Evolutionary conservation across 2,329 filamentous ascomycete genomes (phyloP), one percentile per base, ranked within the genome.

Genomic region (Scytalidium sp.): DNA sequence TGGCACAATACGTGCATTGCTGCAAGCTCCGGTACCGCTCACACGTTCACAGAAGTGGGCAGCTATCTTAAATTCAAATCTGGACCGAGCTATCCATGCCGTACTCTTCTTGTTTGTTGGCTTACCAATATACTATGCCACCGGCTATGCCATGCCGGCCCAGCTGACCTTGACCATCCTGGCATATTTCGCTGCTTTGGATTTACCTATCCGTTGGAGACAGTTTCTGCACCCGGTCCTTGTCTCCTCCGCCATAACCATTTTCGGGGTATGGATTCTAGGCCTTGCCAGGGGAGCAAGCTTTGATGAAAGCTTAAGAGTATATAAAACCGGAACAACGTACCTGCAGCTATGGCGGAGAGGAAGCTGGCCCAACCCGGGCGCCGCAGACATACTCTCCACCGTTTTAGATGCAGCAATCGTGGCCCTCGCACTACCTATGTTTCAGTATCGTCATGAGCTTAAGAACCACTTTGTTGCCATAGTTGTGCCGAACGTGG

Each of bases 371-470:
- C 47, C 51, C 3, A 57, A 64, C 2, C 78, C 79, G 0, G 81
- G 81, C 7, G 79, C 81, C 0, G 81, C 78, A 19, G 80, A 84
- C 55, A 59, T 84, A 19, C 75, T 84, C 52, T 66, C 70, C 53
- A 78, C 73, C 40, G 63, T 77, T 5, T 71, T 84, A 2, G 80
- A 84, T 57, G 79, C 78, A 6, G 73, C 72, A 53, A 84, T 84
- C 54, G 76, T 84, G 0, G 72, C 78, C 1, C 72, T 84, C 2
- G 80, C 80, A 2, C 64, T 84, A 17, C 80, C 81, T 1, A 84
- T 84, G 78, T 83, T 78, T 61, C 75, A 77, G 49, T 83, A 83
- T 64, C 75, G 80, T 3, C 70, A 74, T 36, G 79, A 84, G 65
- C 70, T 84, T 13, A 68, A 68, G 19, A 63, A 68, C 15, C 78